Base-by-base conservation (phyloP, 495 filamentous ascomycete genomes). In the Aspergillus ellipticus region DNA sequence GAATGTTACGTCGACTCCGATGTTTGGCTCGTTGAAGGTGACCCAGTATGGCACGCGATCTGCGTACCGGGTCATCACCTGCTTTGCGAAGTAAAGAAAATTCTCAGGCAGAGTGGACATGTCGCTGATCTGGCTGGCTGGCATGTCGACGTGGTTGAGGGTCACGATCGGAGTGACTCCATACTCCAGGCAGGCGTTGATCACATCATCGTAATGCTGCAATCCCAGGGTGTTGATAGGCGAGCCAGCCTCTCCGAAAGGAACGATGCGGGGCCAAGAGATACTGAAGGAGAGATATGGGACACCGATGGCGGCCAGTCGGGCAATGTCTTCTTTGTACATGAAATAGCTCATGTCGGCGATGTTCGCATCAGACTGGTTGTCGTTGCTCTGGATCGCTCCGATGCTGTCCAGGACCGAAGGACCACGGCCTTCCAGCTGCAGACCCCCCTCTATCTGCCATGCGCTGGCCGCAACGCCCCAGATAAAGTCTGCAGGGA, bases 291-390 rank as follows among this genome's bases (percentile, higher is more conserved):
- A 69, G 62, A 78, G 80, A 58, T 79, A 77, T 42, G 73, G 70
- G 28, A 79, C 70, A 0, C 78, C 77, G 60, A 79, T 77, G 1
- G 71, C 65, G 0, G 78, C 77, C 20, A 80, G 45, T 5, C 77
- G 65, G 51, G 68, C 64, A 54, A 81, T 77, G 45, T 81, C 77
- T 53, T 80, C 75, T 56, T 80, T 80, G 53, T 81, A 81, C 8
- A 79, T 61, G 41, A 69, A 80, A 57, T 81, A 81, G 46, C 78
- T 73, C 55, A 74, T 66, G 53, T 76, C 74, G 7, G 77, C 74
- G 24, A 77, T 60, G 41, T 73, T 74, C 45, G 72, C 58, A 39
- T 61, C 46, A 5, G 48, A 28, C 15, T 10, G 19, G 20, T 29
- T 22, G 28, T 46, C 37, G 8, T 39, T 22, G 33, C 37, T 26